Evolutionary conservation across 1,139 yeast species (phyloP).

Genomic region (Wickerhamomyces sp.): DNA sequence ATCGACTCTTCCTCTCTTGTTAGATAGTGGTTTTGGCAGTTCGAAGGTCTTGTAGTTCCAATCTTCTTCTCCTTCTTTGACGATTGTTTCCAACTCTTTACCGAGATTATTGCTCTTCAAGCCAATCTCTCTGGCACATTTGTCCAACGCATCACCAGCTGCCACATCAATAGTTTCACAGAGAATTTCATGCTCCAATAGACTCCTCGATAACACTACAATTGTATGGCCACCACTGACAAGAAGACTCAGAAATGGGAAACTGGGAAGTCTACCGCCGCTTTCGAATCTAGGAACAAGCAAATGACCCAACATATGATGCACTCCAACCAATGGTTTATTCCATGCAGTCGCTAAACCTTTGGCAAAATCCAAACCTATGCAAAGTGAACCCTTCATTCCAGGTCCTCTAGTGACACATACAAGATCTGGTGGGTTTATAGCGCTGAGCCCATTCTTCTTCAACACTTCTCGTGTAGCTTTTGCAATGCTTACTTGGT

Average conservation of each 20-base stretch:
- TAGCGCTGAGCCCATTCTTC: constrained; percentile 21
- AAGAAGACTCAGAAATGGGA: constrained; percentile 75
- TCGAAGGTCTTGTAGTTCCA: constrained; percentile 19
- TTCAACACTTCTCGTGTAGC: constrained; percentile 35
- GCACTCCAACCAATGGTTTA: constrained; percentile 81
- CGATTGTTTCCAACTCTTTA: constrained; percentile 64
- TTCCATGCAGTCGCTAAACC: constrained; percentile 79
- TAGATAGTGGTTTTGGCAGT: constrained; percentile 50
- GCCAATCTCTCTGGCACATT: constrained; percentile 85
- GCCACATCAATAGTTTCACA: constrained; percentile 84
- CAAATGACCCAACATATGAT: constrained; percentile 94
- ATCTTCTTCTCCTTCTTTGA: constrained; percentile 31
- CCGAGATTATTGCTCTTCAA: constrained; percentile 81
- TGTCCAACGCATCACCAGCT: constrained; percentile 89
- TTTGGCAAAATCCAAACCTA: constrained; percentile 79
- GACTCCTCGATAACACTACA: constrained; percentile 61
- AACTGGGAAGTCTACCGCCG: constrained; percentile 46
- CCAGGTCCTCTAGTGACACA: constrained; percentile 98
- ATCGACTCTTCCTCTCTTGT: constrained; percentile 40
- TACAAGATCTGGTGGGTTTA: constrained; percentile 60
- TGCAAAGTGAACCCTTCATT: constrained; percentile 83
- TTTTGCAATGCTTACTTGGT: constrained; percentile 50
- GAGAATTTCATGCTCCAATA: constrained; percentile 64
- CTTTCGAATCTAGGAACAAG: constrained; percentile 55
- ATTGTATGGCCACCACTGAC: constrained; percentile 96